Conservation (phyloP, 2,329 filamentous ascomycete species). For the Fusarium xylarioides region DNA sequence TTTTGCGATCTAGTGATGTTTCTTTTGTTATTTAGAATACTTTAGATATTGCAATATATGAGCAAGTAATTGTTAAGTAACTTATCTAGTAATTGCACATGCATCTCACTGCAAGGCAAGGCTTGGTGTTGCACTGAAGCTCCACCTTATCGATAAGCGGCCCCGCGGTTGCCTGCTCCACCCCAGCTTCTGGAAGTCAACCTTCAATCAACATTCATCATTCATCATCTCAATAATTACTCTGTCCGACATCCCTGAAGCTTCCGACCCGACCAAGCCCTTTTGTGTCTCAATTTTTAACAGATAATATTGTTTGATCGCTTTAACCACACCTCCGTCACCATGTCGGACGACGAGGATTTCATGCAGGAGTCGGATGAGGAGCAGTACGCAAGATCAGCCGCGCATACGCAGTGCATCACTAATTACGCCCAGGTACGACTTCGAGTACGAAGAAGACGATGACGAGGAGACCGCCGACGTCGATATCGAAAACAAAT, state of each 20-base stretch:
- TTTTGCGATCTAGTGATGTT: accelerated
- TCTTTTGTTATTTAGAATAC: neutral
- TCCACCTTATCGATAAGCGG: constrained; percentile 39
- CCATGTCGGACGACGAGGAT: constrained; percentile 62
- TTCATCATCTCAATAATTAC: constrained; percentile 9
- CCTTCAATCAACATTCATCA: constrained; percentile 13
- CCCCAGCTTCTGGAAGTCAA: constrained; percentile 22
- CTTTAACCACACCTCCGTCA: constrained; percentile 9
- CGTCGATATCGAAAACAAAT: constrained; percentile 98
- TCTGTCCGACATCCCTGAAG: neutral
- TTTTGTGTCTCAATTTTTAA: neutral
- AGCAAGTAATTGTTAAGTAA: neutral
- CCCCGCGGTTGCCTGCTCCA: constrained; percentile 40
- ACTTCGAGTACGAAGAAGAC: constrained; percentile 96
- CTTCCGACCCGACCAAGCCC: neutral
- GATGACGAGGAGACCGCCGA: constrained; percentile 89
- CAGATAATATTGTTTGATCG: neutral
- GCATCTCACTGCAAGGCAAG: neutral
- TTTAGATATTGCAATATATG: neutral
- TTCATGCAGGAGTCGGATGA: constrained; percentile 61
- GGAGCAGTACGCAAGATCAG: constrained; percentile 50
- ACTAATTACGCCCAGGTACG: constrained; percentile 66
- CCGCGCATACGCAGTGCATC: neutral
- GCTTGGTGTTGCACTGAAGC: neutral
- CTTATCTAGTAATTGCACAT: neutral